Conservation (phyloP, 805 yeast species). For the Candida manassasensis region DNA sequence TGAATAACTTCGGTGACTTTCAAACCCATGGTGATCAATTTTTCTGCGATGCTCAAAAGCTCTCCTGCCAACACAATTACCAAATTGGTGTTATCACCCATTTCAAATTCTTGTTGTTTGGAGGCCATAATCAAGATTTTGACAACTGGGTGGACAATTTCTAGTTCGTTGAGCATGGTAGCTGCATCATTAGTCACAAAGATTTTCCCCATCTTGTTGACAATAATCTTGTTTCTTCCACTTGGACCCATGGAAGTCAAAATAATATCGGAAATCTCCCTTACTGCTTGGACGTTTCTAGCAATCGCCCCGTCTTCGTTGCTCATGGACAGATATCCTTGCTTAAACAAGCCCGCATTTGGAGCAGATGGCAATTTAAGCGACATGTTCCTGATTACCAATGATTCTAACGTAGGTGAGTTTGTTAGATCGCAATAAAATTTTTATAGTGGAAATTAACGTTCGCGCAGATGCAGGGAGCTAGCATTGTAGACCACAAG, state of each 20-base stretch:
- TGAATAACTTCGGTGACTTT: conserved; percentile 89
- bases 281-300: conserved; percentile 89
- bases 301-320: conserved; percentile 92
- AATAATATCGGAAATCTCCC: conserved; percentile 88
- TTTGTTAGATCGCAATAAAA: conserved; percentile 3
- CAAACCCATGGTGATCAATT: conserved; percentile 76
- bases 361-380: conserved; percentile 90
- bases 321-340: conserved; percentile 83
- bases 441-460: neutral
- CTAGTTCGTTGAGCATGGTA: conserved; percentile 88
- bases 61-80: conserved; percentile 94
- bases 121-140: conserved; percentile 94
- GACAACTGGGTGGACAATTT: conserved; percentile 96
- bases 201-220: conserved; percentile 78
- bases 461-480: conserved; percentile 1
- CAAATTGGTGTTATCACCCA: conserved; percentile 94
- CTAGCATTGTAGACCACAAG: too few relatives aligned
- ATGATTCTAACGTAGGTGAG: neutral
- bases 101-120: conserved; percentile 93
- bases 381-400: conserved; percentile 51
- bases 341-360: conserved; percentile 88
- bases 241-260: conserved; percentile 96
- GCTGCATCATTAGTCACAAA: conserved; percentile 97
- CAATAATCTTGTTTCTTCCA: conserved; percentile 94
- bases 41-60: conserved; percentile 79